Evolutionary conservation across 2,329 filamentous ascomycete species (phyloP).

Genomic region (Aspergillus glaucus): DNA sequence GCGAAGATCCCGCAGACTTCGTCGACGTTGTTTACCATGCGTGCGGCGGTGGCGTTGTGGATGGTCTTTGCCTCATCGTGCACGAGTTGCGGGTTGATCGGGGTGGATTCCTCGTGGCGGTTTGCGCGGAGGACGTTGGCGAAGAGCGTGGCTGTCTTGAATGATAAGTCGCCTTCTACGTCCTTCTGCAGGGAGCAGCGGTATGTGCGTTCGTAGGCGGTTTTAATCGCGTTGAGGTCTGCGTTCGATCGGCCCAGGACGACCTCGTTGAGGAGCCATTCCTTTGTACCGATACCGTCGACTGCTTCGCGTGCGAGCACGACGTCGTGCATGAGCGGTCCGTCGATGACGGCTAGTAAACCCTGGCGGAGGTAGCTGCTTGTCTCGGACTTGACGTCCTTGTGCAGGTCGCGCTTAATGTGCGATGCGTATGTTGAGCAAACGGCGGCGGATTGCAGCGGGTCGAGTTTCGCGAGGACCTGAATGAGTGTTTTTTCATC

Average conservation of each 20-base stretch:
- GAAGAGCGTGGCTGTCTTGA: constrained; percentile 83
- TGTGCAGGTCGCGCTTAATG: constrained; percentile 62
- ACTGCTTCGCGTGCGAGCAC: constrained; percentile 65
- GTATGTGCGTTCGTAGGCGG: constrained; percentile 64
- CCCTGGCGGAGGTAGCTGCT: constrained; percentile 67
- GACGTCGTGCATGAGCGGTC: constrained; percentile 72
- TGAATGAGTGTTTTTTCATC: constrained; percentile 72
- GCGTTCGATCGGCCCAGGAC: constrained; percentile 78
- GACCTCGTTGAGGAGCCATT: constrained; percentile 77
- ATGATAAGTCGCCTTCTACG: constrained; percentile 71
- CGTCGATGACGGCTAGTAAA: constrained; percentile 67
- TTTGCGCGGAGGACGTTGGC: constrained; percentile 69
- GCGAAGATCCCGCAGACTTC: constrained; percentile 71
- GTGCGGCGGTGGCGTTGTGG: constrained; percentile 67
- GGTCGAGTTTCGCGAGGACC: constrained; percentile 65
- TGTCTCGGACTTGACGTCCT: constrained; percentile 73
- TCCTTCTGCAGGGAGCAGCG: constrained; percentile 61
- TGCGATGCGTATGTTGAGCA: constrained; percentile 59
- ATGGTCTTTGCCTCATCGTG: constrained; percentile 71
- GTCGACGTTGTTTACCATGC: constrained; percentile 43
- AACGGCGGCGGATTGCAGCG: constrained; percentile 67
- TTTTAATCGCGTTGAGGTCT: constrained; percentile 80
- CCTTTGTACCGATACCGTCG: constrained; percentile 77
- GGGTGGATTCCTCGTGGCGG: constrained; percentile 70
- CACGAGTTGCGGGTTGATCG: constrained; percentile 65